Conservation (phyloP, 768 basidiomycete genomes). For the Tulasnella sp. region DNA sequence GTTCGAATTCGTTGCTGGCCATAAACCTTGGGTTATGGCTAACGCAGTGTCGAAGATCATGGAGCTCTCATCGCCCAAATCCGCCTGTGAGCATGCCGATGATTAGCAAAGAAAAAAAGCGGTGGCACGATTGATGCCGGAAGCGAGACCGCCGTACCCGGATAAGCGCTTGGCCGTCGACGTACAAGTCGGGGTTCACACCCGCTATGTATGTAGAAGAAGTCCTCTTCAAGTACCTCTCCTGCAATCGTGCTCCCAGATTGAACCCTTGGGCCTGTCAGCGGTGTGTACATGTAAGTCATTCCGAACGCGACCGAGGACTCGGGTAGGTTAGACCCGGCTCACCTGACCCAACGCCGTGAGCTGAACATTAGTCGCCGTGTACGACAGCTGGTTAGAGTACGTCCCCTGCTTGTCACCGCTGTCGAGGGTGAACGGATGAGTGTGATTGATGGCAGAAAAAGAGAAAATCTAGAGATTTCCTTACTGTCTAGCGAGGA, state of each 20-base stretch:
- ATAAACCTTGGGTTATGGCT: constrained; percentile 62
- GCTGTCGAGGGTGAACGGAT: neutral
- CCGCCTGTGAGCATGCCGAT: constrained; percentile 37
- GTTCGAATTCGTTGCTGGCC: constrained; percentile 46
- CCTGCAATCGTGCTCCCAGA: constrained; percentile 47
- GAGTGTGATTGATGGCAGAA: neutral
- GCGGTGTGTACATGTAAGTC: no score
- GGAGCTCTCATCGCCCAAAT: constrained; percentile 59
- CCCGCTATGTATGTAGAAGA: constrained; percentile 48
- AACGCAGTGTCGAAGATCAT: constrained; percentile 61
- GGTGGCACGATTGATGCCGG: no score
- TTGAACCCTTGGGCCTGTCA: constrained; percentile 49
- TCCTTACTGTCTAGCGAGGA: constrained; percentile 14
- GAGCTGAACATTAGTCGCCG: constrained; percentile 5
- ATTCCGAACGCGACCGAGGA: neutral
- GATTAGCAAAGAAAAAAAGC: neutral
- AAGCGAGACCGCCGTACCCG: constrained; percentile 37
- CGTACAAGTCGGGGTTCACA: constrained; percentile 27
- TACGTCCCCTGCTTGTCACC: constrained; percentile 11
- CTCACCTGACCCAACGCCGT: constrained; percentile 22
- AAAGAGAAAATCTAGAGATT: neutral
- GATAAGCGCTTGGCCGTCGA: constrained; percentile 58
- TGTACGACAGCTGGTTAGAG: constrained; percentile 8
- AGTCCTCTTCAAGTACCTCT: constrained; percentile 45
- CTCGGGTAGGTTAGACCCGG: neutral